Base-by-base conservation (phyloP, 169 alveolate genomes). In the Theileria equi region DNA sequence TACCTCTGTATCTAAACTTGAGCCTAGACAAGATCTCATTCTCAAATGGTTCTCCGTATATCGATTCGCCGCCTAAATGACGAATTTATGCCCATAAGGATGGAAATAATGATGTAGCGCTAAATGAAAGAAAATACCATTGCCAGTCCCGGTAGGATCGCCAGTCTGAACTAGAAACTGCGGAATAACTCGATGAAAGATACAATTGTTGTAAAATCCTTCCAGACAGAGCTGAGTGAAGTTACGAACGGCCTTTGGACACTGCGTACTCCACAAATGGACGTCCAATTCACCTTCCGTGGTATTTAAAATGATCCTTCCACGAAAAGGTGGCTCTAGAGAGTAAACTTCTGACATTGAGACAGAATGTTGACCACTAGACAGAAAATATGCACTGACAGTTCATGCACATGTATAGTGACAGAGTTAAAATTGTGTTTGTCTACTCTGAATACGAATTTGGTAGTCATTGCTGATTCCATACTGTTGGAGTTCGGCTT, bases 41-140 rank as follows among this genome's bases (percentile, higher is more conserved):
- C 77, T 94, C 94, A 67, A 96, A 96, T 4, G 94, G 95, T 38
- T 91, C 93, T 3, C 96, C 97, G 87, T 93, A 94, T 35, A 92
- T 88, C 2, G 93, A 90, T 43, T 82, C 94, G 26, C 98, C 98
- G 23, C 98, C 96, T 85, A 57, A 3, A 49, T 21, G 21, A 34
- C 21, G 16, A 0, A 7, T 13, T 28, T 13, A 10, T 16, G 23
- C 13, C 10, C 28, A 10, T 21, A 5, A 41, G 49, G 34, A 26
- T 21, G 4, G 50, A 10, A 62, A 28, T 32, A 57, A 47, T 17
- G 26, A 48, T 13, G n/a, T n/a, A 26, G 5, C 2, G 57, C 0
- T 25, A 11, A 4, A 16, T n/a, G n/a, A n/a, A n/a, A n/a, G 23
- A 4, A 45, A 17, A 0, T 73, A 85, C 91, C 88, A 31, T 74